phyloP scores from a whole-genome alignment of 352 stramenopile species.

The Globisporangium lucens region DNA sequence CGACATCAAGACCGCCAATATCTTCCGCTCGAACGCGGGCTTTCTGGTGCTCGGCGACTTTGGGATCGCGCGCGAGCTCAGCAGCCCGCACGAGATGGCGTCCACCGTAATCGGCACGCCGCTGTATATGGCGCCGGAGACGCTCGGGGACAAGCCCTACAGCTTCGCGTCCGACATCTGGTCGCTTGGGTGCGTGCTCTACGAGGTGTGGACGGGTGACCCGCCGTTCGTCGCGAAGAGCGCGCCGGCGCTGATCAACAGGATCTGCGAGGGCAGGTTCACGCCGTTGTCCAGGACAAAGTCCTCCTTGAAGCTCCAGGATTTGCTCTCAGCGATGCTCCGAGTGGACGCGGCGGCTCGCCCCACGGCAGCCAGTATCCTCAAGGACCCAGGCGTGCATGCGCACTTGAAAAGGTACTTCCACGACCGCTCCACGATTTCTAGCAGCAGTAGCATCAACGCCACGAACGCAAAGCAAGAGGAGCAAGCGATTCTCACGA shows the following conservation, averaged over 20 bases:
- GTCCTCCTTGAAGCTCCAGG: slow-evolving; percentile 33
- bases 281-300: slow-evolving; percentile 25
- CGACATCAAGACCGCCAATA: slow-evolving; percentile 92
- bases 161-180: slow-evolving; percentile 83
- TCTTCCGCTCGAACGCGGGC: slow-evolving; percentile 61
- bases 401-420: slow-evolving; percentile 38
- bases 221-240: slow-evolving; percentile 55
- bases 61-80: slow-evolving; percentile 63
- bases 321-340: slow-evolving; percentile 37
- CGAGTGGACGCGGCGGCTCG: slow-evolving; percentile 26
- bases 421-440: slow-evolving; percentile 19
- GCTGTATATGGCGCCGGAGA: slow-evolving; percentile 88
- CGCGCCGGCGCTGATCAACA: slow-evolving; percentile 48
- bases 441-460: slow-evolving; percentile 1
- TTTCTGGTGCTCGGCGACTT: slow-evolving; percentile 88
- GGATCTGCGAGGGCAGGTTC: slow-evolving; percentile 50
- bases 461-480: background rate
- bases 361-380: slow-evolving; percentile 32
- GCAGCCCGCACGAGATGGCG: slow-evolving; percentile 33
- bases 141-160: slow-evolving; percentile 80
- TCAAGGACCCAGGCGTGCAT: slow-evolving; percentile 24
- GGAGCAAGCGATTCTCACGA: slow-evolving; percentile 23
- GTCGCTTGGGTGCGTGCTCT: slow-evolving; percentile 86
- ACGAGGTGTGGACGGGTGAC: slow-evolving; percentile 71
- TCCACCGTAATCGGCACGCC: slow-evolving; percentile 86